Percentiles rank a stretch among this genome's conserved stretches.
Conservation (phyloP, 768 basidiomycete species). For the Russula earlei region DNA sequence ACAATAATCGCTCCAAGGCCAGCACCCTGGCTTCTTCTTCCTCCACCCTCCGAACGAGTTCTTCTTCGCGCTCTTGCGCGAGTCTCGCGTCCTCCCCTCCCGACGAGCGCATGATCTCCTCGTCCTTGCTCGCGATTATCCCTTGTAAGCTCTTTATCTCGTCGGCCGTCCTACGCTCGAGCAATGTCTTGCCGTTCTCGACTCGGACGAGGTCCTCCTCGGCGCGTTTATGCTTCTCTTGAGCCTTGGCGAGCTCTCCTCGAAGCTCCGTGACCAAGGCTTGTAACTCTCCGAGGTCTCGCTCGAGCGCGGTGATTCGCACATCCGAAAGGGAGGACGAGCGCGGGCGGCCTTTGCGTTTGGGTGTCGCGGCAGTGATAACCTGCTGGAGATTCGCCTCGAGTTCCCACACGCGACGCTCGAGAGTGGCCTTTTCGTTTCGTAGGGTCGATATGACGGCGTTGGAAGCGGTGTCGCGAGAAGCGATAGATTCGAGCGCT, state of each 20-base stretch:
- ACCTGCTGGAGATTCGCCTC: constrained; percentile 35
- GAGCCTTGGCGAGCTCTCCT: constrained; percentile 32
- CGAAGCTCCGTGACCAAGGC: constrained; percentile 38
- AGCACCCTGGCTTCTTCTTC: constrained; percentile 62
- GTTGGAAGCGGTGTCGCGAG: constrained; percentile 8
- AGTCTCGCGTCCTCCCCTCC: constrained; percentile 28
- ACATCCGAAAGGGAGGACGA: constrained; percentile 52
- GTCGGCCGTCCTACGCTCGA: constrained; percentile 38
- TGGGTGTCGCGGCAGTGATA: constrained; percentile 27
- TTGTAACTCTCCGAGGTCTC: constrained; percentile 43
- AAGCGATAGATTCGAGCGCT: constrained; percentile 15
- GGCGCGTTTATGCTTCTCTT: constrained; percentile 38
- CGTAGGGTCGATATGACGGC: constrained; percentile 29
- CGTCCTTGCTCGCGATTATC: constrained; percentile 45
- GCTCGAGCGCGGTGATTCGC: constrained; percentile 42
- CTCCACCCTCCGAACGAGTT: constrained; percentile 55
- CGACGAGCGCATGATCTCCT: constrained; percentile 43
- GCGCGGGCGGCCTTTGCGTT: constrained; percentile 32
- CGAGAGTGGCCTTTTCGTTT: constrained; percentile 48
- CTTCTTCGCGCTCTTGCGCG: constrained; percentile 45
- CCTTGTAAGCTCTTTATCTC: constrained; percentile 37
- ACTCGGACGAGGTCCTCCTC: constrained; percentile 41
- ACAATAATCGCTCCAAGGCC: constrained; percentile 42
- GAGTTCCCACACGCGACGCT: constrained; percentile 50
- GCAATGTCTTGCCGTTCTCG: constrained; percentile 51